Percentiles rank a stretch among this genome's conserved stretches.
phyloP scores from a whole-genome alignment of 306 rosid species.

The Oxytropis ochrocephala region DNA sequence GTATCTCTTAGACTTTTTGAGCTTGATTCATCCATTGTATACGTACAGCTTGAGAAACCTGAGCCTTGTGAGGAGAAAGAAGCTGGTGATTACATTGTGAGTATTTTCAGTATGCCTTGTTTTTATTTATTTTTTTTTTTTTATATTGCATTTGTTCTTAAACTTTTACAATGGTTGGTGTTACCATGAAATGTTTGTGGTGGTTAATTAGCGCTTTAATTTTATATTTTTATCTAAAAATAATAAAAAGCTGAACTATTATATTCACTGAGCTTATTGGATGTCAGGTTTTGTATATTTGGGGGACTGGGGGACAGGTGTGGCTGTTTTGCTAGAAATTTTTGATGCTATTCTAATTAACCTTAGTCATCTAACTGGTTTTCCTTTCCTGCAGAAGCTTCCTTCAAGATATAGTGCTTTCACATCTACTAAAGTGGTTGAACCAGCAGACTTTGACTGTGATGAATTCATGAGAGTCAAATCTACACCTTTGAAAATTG shows the following conservation, averaged over 20 bases:
- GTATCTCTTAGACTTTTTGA: conserved; percentile 71
- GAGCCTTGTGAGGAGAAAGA: conserved; percentile 45
- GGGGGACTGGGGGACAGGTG: background rate
- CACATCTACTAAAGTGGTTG: conserved; percentile 41
- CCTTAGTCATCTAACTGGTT: conserved; percentile 8
- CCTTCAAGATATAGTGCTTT: conserved; percentile 45
- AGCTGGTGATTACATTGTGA: conserved; percentile 37
- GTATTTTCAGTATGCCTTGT: conserved; percentile 14
- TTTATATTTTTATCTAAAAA: background rate
- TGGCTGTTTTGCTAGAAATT: background rate
- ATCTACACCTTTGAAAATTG: conserved; percentile 37
- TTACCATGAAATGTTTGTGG: background rate
- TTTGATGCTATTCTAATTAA: background rate
- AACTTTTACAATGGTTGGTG: background rate
- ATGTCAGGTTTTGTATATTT: background rate
- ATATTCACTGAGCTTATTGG: background rate
- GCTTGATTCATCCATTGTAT: conserved; percentile 60
- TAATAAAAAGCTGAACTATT: background rate
- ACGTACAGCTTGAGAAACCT: conserved; percentile 43
- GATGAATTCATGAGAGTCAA: conserved; percentile 38
- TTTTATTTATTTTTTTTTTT: background rate
- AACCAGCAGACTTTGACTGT: conserved; percentile 32
- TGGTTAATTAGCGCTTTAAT: background rate
- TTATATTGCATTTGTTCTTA: background rate
- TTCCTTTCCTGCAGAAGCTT: conserved; percentile 49